Percentiles rank a stretch among this genome's conserved stretches.
Conservation (phyloP, 2,329 filamentous ascomycete genomes). For the Sporothrix euskadiensis region DNA sequence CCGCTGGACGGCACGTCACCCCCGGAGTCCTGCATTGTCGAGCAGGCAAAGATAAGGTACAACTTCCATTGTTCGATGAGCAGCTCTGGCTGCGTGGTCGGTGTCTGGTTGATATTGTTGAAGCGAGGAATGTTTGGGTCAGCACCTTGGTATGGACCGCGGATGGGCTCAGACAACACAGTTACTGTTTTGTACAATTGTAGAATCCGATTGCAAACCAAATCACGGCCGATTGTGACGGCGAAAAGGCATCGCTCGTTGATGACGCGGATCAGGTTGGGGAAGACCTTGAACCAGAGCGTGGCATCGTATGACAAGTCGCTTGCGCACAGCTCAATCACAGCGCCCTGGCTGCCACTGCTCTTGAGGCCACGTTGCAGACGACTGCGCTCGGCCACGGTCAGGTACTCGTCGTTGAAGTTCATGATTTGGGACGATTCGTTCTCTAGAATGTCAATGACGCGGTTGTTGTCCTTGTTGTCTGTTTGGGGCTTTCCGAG, state of each 20-base stretch:
- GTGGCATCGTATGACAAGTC: constrained; percentile 93
- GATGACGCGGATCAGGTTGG: constrained; percentile 86
- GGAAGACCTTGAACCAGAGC: constrained; percentile 97
- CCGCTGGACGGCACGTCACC: constrained; percentile 63
- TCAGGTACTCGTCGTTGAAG: constrained; percentile 86
- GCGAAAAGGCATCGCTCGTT: constrained; percentile 90
- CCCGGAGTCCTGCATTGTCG: constrained; percentile 83
- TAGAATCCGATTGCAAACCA: constrained; percentile 86
- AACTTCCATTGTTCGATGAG: constrained; percentile 97
- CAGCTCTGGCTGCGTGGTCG: constrained; percentile 76
- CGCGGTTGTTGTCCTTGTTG: constrained; percentile 62
- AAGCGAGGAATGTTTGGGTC: constrained; percentile 57
- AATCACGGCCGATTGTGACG: constrained; percentile 83
- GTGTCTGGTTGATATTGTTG: constrained; percentile 51
- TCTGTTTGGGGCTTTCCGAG: constrained; percentile 65
- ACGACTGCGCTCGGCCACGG: constrained; percentile 87
- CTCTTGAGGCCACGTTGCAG: constrained; percentile 87
- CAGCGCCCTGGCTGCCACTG: constrained; percentile 76
- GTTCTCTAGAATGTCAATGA: constrained; percentile 90
- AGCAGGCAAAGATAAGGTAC: constrained; percentile 95
- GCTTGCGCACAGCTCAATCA: constrained; percentile 93
- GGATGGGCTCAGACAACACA: constrained; percentile 70
- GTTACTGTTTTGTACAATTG: constrained; percentile 90
- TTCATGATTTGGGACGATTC: constrained; percentile 87
- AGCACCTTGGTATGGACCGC: constrained; percentile 64